Conservation (phyloP, 768 basidiomycete genomes). For the Lactarius trivialis region DNA sequence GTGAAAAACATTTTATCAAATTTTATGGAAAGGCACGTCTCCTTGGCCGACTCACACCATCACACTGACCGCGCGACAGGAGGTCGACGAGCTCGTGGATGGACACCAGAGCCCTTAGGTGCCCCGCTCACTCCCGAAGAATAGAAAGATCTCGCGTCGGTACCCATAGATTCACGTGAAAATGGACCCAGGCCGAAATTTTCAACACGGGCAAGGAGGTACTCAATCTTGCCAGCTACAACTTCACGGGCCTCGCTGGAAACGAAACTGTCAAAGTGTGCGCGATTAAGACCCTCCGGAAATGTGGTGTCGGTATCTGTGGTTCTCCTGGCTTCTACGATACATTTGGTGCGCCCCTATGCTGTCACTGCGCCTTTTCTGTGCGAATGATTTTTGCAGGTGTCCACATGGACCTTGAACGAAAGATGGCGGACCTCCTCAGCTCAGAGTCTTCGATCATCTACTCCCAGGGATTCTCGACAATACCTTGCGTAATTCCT, state of each 20-base stretch:
- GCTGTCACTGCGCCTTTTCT: neutral
- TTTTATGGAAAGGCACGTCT: slow-evolving; percentile 69
- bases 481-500: too few species aligned
- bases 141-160: slow-evolving; percentile 57
- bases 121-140: slow-evolving; percentile 55
- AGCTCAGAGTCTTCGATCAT: slow-evolving; percentile 88
- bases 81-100: slow-evolving; percentile 96
- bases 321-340: slow-evolving; percentile 98
- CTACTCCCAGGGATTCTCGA: too few species aligned
- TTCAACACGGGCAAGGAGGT: slow-evolving; percentile 61
- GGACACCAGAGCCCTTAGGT: slow-evolving; percentile 80
- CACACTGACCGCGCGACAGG: slow-evolving; percentile 41
- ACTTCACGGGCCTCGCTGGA: slow-evolving; percentile 90
- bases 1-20: slow-evolving; percentile 83
- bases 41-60: neutral
- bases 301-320: slow-evolving; percentile 92
- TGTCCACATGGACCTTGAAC: slow-evolving; percentile 85
- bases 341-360: slow-evolving; percentile 63
- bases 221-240: slow-evolving; percentile 81
- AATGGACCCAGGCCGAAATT: too few species aligned
- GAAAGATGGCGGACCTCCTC: slow-evolving; percentile 84
- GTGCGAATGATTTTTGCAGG: slow-evolving; percentile 40
- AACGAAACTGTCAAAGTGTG: slow-evolving; percentile 82
- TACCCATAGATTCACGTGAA: slow-evolving; percentile 73
- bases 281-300: slow-evolving; percentile 75